Evolutionary conservation across 345 rosid genomes (phyloP), one percentile per base, ranked within the genome.

Genomic region (Gossypium arboreum): DNA sequence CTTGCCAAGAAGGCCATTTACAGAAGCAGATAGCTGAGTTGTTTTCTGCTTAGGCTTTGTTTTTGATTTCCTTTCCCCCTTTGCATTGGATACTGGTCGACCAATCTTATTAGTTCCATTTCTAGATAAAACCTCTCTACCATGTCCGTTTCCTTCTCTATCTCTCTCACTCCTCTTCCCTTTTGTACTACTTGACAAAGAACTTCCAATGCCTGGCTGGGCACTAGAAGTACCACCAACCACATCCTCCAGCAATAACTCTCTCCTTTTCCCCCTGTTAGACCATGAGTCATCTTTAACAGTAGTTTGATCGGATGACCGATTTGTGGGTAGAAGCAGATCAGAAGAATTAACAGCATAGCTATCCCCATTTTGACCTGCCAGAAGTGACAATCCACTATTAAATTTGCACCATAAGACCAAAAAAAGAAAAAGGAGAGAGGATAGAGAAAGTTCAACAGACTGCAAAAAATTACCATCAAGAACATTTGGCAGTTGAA

Each of bases 131-230:
- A 80, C 84, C 81, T 85, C 94, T 79, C 91, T 87, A 80, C 78
- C 83, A 44, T 88, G 94, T 79, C 89, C 97, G 76, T 91, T 95
- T 67, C 97, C 98, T 64, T 95, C 98, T 84, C 98, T 91, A 73
- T 93, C 98, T 83, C 99, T 89, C 80, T 95, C 98, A 74, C 99
- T 95, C 81, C 99, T 89, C 85, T 89, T 95, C 78, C 99, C 98
- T 79, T 93, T 95, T 24, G 90, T 84, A 81, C 88, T 90, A 89
- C 89, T 89, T 80, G 86, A 79, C 24, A 93, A 83, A 83, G 92
- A 81, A 80, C 81, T 81, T 75, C 91, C 97, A 45, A 82, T 76
- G 72, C 81, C 88, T 22, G 88, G 79, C 25, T 85, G 81, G 54
- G 75, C 71, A 83, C 68, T 75, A 41, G 79, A 76, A 58, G 75